These are phyloP conservation scores for Alloteropsis semialata DNA, from an alignment of 176 grass and related monocot genomes.

Conservation along the genomic window DNA sequence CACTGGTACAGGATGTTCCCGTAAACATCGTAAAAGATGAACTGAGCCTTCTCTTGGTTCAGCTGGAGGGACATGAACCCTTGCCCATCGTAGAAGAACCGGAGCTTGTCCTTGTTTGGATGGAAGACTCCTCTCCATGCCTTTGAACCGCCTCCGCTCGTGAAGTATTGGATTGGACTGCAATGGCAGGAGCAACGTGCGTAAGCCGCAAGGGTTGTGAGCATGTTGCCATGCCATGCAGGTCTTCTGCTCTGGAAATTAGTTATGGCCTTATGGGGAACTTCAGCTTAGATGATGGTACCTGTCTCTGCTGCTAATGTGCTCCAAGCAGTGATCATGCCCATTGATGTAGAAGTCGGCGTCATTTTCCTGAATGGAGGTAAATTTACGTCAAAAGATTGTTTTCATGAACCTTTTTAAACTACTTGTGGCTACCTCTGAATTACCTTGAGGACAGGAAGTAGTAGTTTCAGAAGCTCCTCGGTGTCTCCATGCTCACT, in stretches of 20 bases:
- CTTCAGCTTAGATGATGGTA: neutral
- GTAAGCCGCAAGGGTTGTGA: neutral
- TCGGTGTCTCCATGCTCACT: conserved; percentile 89
- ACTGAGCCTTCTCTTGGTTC: conserved; percentile 26
- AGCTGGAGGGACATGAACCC: conserved; percentile 87
- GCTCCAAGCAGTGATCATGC: conserved; percentile 89
- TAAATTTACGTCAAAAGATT: neutral
- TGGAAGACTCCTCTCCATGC: conserved; percentile 65
- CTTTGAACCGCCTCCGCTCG: conserved; percentile 78
- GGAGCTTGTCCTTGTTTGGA: conserved; percentile 56
- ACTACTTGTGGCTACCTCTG: neutral
- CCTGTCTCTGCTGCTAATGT: conserved; percentile 94
- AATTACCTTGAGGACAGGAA: conserved; percentile 82
- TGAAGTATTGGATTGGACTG: conserved; percentile 79
- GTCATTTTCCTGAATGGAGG: conserved; percentile 31
- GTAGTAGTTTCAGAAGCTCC: conserved; percentile 71
- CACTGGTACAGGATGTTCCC: conserved; percentile 61
- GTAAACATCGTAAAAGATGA: conserved; percentile 64
- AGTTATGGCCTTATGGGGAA: too few relatives aligned
- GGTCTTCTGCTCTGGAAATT: too few relatives aligned
- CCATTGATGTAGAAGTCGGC: conserved; percentile 84
- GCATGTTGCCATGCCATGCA: neutral
- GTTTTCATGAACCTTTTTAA: neutral
- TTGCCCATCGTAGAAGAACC: conserved; percentile 88
- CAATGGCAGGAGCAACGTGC: neutral